A percentile compares a stretch with the other conserved stretches of the same genome.
Evolutionary conservation across 78 protist genomes (phyloP).

Genomic region (Chrysochromulina tobinii): DNA sequence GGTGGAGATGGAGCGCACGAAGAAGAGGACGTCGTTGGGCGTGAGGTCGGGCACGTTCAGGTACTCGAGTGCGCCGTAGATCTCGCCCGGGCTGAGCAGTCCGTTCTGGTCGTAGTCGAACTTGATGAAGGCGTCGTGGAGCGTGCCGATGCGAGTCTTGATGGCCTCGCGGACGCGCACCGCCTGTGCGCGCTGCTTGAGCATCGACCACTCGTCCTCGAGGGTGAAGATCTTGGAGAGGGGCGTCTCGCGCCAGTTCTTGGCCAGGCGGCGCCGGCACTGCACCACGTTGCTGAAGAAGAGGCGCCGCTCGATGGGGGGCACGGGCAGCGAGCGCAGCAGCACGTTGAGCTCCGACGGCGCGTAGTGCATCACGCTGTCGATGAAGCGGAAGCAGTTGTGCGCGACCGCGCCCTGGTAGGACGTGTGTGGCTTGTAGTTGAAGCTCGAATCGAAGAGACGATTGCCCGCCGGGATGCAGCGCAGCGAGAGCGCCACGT

Average conservation of each 20-base stretch:
- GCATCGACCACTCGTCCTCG: slow-evolving; percentile 22
- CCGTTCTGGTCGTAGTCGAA: slow-evolving; percentile 31
- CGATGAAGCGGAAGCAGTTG: neutral
- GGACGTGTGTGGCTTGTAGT: neutral
- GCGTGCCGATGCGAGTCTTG: neutral
- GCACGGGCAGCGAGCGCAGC: slow-evolving; percentile 3
- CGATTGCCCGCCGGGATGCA: neutral
- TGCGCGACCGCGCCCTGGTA: neutral
- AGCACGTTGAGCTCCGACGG: neutral
- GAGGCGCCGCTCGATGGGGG: neutral
- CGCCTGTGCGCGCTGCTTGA: slow-evolving; percentile 41
- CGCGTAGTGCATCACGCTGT: slow-evolving; percentile 19
- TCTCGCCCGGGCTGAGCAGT: neutral
- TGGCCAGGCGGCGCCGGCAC: slow-evolving; percentile 28
- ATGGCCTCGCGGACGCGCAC: slow-evolving; percentile 40
- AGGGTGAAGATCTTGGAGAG: slow-evolving; percentile 24
- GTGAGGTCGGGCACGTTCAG: slow-evolving; percentile 16
- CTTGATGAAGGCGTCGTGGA: slow-evolving; percentile 33
- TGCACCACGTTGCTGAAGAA: neutral
- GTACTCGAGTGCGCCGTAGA: slow-evolving; percentile 35
- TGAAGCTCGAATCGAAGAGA: neutral
- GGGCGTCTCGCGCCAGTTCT: slow-evolving; percentile 37
- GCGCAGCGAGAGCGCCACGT: neutral
- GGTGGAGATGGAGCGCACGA: neutral
- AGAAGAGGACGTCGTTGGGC: neutral